Base-by-base conservation (phyloP, 2,329 filamentous ascomycete genomes). In the Aspergillus brasiliensis region DNA sequence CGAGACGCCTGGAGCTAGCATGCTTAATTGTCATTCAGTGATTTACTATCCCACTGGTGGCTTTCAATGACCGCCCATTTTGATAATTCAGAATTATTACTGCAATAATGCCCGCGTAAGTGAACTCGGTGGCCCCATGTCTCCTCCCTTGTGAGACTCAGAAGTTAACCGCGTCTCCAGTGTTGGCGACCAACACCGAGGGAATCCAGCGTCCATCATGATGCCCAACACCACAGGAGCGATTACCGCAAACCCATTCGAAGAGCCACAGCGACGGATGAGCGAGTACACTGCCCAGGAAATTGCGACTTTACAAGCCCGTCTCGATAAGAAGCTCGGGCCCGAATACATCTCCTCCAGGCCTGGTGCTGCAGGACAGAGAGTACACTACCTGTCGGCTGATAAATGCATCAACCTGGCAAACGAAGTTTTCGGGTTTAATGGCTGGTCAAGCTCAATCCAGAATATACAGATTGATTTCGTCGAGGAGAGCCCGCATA, bases 391-490 rank as follows among this genome's bases (percentile, higher is more conserved):
- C 77, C 83, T 99, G 54, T 88, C 92, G n/a, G 93, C 92, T 1
- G 94, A 98, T 73, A 99, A 99, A 80, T 93, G 91, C 72, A 99
- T 99, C 74, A 90, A 91, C 59, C 88, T 97, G 55, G 93, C 93
- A 56, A 97, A 97, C 71, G 91, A 97, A 74, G 88, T 97, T 1
- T 97, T 97, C 78, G 93, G 93, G 8, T 97, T 97, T 81, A 97
- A 97, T 78, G 93, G 93, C 69, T 99, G 95, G 95, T 97, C 91
- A 8, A 96, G 91, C 58, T 90, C 90, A n/a, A 95, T 99, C 61
- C 91, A 94, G 72, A 92, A 96, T 72, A 90, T 97, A 38, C 90
- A 96, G 73, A 91, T 98, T 61, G 95, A 99, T 76, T 98, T 96
- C 76, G 91, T 95, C 62, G 94, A 98, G 71, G 92, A 97, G 77